Conservation (phyloP, 2,329 filamentous ascomycete species). For the Calonectria pteridis region DNA sequence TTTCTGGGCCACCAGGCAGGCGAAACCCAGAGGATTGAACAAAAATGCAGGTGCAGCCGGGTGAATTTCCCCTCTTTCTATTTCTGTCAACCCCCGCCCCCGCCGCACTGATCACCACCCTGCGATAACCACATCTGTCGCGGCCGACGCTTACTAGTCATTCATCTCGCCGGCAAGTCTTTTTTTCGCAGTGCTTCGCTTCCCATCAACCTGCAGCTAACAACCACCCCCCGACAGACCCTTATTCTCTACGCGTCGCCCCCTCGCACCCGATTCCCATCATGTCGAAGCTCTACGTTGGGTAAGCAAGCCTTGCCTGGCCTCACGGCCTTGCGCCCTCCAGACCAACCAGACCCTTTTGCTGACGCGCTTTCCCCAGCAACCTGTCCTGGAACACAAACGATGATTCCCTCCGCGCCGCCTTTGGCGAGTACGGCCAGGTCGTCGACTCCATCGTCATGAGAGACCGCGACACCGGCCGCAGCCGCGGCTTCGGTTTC, state of each 20-base stretch:
- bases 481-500: slow-evolving; percentile 28
- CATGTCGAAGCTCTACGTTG: slow-evolving; percentile 4
- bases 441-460: slow-evolving; percentile 11
- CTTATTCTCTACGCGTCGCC: background rate
- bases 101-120: slow-evolving; percentile 9
- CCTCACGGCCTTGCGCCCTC: background rate
- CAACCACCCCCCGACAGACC: background rate
- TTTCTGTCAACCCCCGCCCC: slow-evolving; percentile 12
- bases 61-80: slow-evolving; percentile 13
- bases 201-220: background rate
- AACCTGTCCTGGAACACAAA: background rate
- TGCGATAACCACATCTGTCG: background rate
- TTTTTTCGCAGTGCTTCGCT: background rate
- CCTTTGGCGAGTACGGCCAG: background rate
- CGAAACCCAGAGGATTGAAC: background rate
- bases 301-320: background rate
- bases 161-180: background rate
- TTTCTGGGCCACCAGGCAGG: background rate
- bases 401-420: background rate
- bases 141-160: background rate
- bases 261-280: background rate
- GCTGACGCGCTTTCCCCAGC: background rate
- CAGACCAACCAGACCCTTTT: background rate
- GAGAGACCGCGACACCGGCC: slow-evolving; percentile 23
- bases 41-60: background rate